Evolutionary conservation across 2,329 filamentous ascomycete genomes (phyloP).

Genomic region (Trematosphaeria pertusa): DNA sequence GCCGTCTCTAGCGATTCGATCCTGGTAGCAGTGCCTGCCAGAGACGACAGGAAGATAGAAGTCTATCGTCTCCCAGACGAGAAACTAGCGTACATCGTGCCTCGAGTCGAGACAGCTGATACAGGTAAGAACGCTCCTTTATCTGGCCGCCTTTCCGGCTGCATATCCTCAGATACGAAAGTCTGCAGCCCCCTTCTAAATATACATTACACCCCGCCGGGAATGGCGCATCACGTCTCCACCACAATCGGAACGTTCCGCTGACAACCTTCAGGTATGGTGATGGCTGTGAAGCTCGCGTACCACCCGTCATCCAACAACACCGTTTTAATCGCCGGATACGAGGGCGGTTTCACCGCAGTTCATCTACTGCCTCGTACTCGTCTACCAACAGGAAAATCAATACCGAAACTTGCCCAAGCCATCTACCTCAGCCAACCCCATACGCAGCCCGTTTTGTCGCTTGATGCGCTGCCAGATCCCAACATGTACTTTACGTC

Average conservation of each 20-base stretch:
- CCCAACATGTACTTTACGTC: conserved; percentile 75
- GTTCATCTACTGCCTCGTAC: conserved; percentile 63
- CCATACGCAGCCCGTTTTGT: conserved; percentile 83
- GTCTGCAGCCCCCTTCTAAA: too few relatives aligned
- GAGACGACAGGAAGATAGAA: conserved; percentile 67
- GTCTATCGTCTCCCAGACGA: conserved; percentile 83
- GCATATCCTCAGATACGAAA: conserved; percentile 15
- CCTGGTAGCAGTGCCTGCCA: conserved; percentile 76
- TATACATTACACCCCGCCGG: not conserved
- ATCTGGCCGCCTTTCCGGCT: conserved; percentile 46
- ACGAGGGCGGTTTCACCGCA: conserved; percentile 81
- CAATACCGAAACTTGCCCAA: conserved; percentile 51
- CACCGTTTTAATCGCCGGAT: conserved; percentile 75
- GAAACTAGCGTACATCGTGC: conserved; percentile 67
- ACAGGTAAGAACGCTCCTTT: conserved; percentile 41
- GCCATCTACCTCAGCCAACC: conserved; percentile 69
- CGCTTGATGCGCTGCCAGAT: conserved; percentile 53
- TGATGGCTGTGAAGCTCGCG: conserved; percentile 74
- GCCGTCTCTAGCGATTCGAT: conserved; percentile 47
- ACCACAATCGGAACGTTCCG: conserved; percentile 43
- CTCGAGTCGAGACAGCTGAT: conserved; percentile 52
- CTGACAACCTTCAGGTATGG: conserved; percentile 71
- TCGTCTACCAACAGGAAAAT: conserved; percentile 56
- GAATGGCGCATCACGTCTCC: too few relatives aligned
- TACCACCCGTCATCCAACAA: conserved; percentile 26